Evolutionary conservation across 805 yeast genomes (phyloP), one percentile per base, ranked within the genome.

Genomic region (Metschnikowia lunata): DNA sequence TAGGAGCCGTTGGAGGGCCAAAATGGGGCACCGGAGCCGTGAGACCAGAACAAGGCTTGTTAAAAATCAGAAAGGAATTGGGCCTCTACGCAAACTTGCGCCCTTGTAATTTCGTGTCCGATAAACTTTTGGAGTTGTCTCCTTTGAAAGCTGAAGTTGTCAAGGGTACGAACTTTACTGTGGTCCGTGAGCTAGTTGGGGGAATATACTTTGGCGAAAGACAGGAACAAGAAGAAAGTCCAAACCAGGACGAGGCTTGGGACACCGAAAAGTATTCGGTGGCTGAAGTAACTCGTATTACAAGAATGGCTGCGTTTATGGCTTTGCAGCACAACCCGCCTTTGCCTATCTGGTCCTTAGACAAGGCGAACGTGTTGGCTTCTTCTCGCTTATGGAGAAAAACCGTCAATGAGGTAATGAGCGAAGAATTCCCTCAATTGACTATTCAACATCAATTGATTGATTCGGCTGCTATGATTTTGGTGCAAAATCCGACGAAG

Each of bases 1-100:
- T 93, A 45, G 99, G 99, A 54, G 97, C 99, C 8, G 99, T 93
- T 30, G 99, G 99, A 51, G 99, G 99, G 30, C 99, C 99, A 49
- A 93, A 93, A 71, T 93, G 99, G 99, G 98, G 98, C 31, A 87
- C 97, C 26, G 97, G 97, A 40, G 61, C 76, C 10, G 98, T 91
- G 37, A 83, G 99, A 72, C 99, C 99, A 41, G 99, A 93, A 67
- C 98, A 88, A 70, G 99, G 99, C 48, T 77, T 93, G 55, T 77
- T 93, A 53, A 79, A 90, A 72, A 91, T 93, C 66, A 82, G 99
- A 69, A 93, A 93, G 67, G 98, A 89, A 66, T 79, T 93, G 62
- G 86, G 85, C 64, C 74, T 93, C 55, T 93, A 93, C 66, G 99
- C 99, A 47, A 93, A 93, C 69, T 78, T 93, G 67, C 85, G 99